phyloP scores from a whole-genome alignment of 225 moss, liverwort and hornwort genomes.

The Polytrichum formosum region DNA sequence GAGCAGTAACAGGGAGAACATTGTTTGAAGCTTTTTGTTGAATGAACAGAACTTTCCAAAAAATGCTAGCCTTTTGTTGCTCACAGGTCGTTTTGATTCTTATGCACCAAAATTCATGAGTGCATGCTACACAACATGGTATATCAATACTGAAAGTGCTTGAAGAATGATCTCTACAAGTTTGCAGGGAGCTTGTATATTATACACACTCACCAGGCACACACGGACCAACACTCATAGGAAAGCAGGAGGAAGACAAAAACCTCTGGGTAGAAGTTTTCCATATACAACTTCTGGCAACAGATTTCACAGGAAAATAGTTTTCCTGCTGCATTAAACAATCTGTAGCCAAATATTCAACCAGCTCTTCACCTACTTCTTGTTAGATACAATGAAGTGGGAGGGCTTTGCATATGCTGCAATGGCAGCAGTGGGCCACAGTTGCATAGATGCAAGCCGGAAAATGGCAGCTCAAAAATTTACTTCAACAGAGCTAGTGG shows the following conservation, averaged over 20 bases:
- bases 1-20: too few relatives aligned
- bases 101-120: too few relatives aligned
- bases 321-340: neutral
- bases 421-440: slow-evolving; percentile 42
- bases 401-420: slow-evolving; percentile 48
- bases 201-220: neutral
- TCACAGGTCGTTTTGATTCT: neutral
- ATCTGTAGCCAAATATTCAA: neutral
- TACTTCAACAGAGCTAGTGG: slow-evolving; percentile 41
- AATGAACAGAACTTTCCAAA: too few relatives aligned
- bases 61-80: too few relatives aligned
- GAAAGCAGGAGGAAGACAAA: slow-evolving; percentile 12
- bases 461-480: slow-evolving; percentile 44
- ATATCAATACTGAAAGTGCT: neutral
- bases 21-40: too few relatives aligned
- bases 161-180: slow-evolving; percentile 6
- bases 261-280: neutral
- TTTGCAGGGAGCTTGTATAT: neutral
- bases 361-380: neutral
- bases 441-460: slow-evolving; percentile 47
- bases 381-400: slow-evolving; percentile 21
- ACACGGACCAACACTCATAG: neutral
- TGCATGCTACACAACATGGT: neutral
- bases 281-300: neutral
- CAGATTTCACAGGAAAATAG: neutral